These are phyloP conservation scores for Phaeosphaeriaceae sp. DNA, from an alignment of 2,329 filamentous ascomycete genomes.

Conservation along the genomic window DNA sequence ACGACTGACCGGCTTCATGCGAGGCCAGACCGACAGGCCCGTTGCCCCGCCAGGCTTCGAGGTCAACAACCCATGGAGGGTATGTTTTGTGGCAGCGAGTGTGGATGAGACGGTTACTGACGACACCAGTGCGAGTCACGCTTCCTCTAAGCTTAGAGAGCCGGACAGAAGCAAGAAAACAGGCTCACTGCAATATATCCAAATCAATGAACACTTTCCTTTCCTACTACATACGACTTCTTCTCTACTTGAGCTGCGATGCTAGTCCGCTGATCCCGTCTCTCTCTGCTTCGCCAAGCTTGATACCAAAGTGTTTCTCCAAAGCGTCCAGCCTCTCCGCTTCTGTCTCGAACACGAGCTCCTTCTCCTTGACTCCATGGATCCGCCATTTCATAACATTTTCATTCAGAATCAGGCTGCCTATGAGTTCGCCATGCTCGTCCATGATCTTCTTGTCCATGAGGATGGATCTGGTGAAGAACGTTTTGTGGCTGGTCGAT, in stretches of 20 bases:
- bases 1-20: conserved; percentile 65
- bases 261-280: conserved; percentile 46
- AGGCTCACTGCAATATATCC: conserved; percentile 21
- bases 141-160: conserved; percentile 36
- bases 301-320: conserved; percentile 54
- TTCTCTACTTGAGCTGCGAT: conserved; percentile 41
- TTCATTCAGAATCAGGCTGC: conserved; percentile 51
- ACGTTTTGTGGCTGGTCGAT: conserved; percentile 39
- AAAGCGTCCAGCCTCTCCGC: conserved; percentile 53
- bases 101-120: conserved; percentile 27
- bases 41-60: conserved; percentile 68
- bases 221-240: conserved; percentile 6
- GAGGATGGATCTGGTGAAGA: conserved; percentile 42
- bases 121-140: conserved; percentile 46
- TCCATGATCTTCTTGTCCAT: conserved; percentile 61
- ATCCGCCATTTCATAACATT: conserved; percentile 56
- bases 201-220: conserved; percentile 13
- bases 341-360: conserved; percentile 52
- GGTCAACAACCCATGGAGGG: conserved; percentile 72
- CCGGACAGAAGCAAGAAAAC: conserved; percentile 5
- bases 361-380: conserved; percentile 50
- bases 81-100: conserved; percentile 45
- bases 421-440: conserved; percentile 43
- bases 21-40: conserved; percentile 67
- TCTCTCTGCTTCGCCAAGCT: conserved; percentile 46